Base-by-base conservation (phyloP, 164 flowering plant species). In the Amborella trichopoda region DNA sequence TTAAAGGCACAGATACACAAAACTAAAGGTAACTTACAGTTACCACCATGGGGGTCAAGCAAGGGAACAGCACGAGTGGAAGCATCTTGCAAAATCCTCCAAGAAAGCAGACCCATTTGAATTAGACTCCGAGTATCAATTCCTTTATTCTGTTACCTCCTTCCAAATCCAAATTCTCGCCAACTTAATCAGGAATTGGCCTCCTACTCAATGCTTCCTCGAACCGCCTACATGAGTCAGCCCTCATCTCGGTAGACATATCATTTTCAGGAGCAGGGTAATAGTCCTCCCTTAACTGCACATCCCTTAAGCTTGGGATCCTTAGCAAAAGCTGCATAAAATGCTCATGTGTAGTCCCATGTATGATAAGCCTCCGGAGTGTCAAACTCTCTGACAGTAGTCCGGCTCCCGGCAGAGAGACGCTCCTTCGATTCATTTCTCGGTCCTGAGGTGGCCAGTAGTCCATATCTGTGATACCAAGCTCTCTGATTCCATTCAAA, bases 191-290 rank as follows among this genome's bases (percentile, higher is more conserved):
- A 10, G 32, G 51, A 28, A 86, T 76, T 16, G 0, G 41, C 1
- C 83, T 66, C 13, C 66, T 48, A 27, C 82, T 87, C 49, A 87
- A 49, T 3, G 77, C 79, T 26, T 73, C 82, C 58, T 91, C 99
- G 38, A 87, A 91, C 2, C 96, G 83, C 43, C 78, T 68, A 46
- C 87, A 84, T 0, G 96, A 83, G 19, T 66, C 85, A 0, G 63
- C 75, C 49, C 99, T 76, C 99, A 91, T 87, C 66, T 91, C 98
- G 0, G 98, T 81, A 44, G 88, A 83, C 90, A 77, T 86, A 52
- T 91, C 99, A 45, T 80, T 75, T 50, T 87, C 99, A 0, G 99
- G 99, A n/a, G 99, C 99, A 0, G 99, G 99, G 52, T 84, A 93
- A 40, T 93, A 88, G 49, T 93, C 99, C 55, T 71, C 87, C 52